Percentiles rank a stretch among this genome's conserved stretches.
phyloP scores from a whole-genome alignment of 352 stramenopile species.

The Phytophthora boehmeriae region DNA sequence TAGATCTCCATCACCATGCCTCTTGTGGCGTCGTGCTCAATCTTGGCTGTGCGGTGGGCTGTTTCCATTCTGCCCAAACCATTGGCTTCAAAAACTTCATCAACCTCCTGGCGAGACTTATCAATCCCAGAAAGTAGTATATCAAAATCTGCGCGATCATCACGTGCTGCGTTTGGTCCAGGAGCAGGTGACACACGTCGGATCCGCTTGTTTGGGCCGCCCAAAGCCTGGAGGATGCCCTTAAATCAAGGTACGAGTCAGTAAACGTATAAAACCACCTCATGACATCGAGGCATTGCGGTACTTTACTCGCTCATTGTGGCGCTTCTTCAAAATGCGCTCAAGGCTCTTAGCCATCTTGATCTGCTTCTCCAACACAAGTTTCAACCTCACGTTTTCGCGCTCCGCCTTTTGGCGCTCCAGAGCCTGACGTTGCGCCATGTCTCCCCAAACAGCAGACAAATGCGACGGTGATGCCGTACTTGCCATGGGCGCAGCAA shows the following conservation, averaged over 20 bases:
- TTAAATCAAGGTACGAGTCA: constrained; percentile 34
- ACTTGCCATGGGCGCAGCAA: constrained; percentile 21
- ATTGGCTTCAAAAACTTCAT: constrained; percentile 44
- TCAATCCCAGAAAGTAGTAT: constrained; percentile 39
- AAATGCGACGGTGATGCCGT: constrained; percentile 24
- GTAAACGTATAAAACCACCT: constrained; percentile 14
- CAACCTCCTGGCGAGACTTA: constrained; percentile 33
- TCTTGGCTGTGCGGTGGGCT: constrained; percentile 35
- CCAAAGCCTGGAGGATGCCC: constrained; percentile 30
- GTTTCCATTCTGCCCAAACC: constrained; percentile 38
- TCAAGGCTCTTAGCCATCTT: constrained; percentile 51
- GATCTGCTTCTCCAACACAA: constrained; percentile 56
- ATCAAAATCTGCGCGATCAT: constrained; percentile 34
- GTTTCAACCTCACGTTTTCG: constrained; percentile 52
- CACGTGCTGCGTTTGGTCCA: constrained; percentile 15
- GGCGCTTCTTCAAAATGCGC: constrained; percentile 38
- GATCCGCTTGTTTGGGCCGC: constrained; percentile 31
- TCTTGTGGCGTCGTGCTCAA: constrained; percentile 35
- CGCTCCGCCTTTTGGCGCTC: constrained; percentile 48
- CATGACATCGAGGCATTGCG: constrained; percentile 19
- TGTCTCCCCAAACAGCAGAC: constrained; percentile 45
- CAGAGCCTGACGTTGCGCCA: constrained; percentile 42
- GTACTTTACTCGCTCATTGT: constrained; percentile 45
- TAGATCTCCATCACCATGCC: constrained; percentile 50
- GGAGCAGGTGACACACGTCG: constrained; percentile 25